Evolutionary conservation across 306 rosid genomes (phyloP).

Genomic region (Gleditsia sinensis): DNA sequence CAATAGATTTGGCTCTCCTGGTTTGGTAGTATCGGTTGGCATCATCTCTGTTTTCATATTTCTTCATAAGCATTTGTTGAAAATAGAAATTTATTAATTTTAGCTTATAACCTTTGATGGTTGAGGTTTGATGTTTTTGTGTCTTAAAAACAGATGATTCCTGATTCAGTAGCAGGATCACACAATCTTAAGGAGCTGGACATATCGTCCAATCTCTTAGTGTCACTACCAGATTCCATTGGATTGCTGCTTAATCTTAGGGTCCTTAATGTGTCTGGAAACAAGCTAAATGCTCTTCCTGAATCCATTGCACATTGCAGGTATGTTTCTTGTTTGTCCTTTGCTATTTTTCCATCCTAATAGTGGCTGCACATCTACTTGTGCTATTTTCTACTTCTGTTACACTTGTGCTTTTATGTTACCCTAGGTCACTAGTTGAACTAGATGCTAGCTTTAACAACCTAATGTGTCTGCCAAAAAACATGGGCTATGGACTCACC

Average conservation of each 20-base stretch:
- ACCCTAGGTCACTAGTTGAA: conserved; percentile 49
- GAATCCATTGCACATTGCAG: conserved; percentile 56
- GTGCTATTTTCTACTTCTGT: conserved; percentile 1
- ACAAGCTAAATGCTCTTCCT: conserved; percentile 51
- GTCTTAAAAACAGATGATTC: conserved; percentile 47
- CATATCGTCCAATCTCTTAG: conserved; percentile 49
- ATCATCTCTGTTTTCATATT: neutral
- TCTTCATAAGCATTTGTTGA: neutral
- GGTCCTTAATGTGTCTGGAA: conserved; percentile 49
- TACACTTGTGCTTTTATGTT: conserved; percentile 11
- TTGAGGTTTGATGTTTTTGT: conserved; percentile 21
- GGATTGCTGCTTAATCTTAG: conserved; percentile 52
- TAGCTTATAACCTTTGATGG: conserved; percentile 20
- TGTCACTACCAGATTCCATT: conserved; percentile 44
- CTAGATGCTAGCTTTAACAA: conserved; percentile 58
- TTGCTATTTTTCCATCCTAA: neutral
- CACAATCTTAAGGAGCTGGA: conserved; percentile 53
- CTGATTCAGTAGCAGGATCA: conserved; percentile 52
- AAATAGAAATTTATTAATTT: neutral
- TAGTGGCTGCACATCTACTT: conserved; percentile 4
- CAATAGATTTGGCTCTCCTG: neutral
- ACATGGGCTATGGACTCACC: conserved; percentile 46
- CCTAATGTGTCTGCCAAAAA: conserved; percentile 51
- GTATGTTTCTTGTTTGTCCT: conserved; percentile 25
- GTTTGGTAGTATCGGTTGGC: neutral